A percentile compares a stretch with the other conserved stretches of the same genome.
These are phyloP conservation scores for Plasmodium sp. DNA, from an alignment of 169 alveolate species.

Conservation along the genomic window DNA sequence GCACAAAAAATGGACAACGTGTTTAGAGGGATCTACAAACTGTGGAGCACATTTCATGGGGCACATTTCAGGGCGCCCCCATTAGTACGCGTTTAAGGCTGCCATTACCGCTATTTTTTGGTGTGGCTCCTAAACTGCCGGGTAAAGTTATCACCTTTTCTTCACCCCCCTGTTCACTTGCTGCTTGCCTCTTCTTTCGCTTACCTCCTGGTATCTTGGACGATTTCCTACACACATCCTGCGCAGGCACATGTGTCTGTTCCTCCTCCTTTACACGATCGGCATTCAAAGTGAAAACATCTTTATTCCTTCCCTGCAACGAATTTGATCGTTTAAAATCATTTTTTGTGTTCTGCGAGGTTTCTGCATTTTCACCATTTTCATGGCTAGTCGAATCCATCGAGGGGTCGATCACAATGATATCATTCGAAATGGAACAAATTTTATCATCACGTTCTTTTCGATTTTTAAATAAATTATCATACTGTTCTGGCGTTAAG, in stretches of 20 bases:
- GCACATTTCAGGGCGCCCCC: neutral
- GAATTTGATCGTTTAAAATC: neutral
- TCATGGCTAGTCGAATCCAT: neutral
- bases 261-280: neutral
- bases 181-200: neutral
- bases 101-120: neutral
- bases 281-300: neutral
- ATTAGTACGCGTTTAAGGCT: neutral
- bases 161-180: neutral
- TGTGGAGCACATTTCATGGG: neutral
- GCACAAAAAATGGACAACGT: neutral
- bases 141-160: neutral
- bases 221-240: neutral
- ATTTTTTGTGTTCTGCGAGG: neutral
- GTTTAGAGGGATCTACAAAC: neutral
- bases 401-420: constrained; percentile 7
- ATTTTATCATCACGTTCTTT: constrained; percentile 60
- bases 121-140: neutral
- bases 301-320: neutral
- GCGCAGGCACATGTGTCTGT: neutral
- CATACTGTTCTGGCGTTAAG: constrained; percentile 40
- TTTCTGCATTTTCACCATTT: neutral
- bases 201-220: neutral
- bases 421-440: constrained; percentile 25
- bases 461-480: constrained; percentile 40